Conservation (phyloP, 2,329 filamentous ascomycete species). For the Alternaria tenuissima region DNA sequence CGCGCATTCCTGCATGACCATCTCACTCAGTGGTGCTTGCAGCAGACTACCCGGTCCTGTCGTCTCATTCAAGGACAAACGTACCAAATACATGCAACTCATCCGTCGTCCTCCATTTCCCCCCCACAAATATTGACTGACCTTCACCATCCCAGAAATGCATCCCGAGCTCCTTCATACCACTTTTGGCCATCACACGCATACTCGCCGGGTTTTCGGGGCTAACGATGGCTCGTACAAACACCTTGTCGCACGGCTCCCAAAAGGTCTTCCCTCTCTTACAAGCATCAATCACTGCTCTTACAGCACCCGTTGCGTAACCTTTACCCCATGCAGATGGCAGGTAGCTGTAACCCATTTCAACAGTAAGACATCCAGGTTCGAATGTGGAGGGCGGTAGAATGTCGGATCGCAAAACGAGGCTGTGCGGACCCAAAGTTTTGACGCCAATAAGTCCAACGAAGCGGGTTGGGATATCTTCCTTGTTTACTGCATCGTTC, state of each 20-base stretch:
- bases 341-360: conserved; percentile 35
- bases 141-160: conserved; percentile 35
- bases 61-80: conserved; percentile 13
- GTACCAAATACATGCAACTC: conserved; percentile 38
- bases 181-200: conserved; percentile 44
- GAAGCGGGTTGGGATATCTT: conserved; percentile 15
- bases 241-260: conserved; percentile 37
- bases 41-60: background rate
- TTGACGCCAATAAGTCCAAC: conserved; percentile 37
- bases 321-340: conserved; percentile 34
- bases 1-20: background rate
- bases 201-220: conserved; percentile 38
- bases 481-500: background rate
- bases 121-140: conserved; percentile 28
- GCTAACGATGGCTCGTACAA: conserved; percentile 45
- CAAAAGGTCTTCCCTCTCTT: conserved; percentile 29
- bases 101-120: conserved; percentile 34
- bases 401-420: conserved; percentile 24
- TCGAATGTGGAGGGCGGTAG: conserved; percentile 14
- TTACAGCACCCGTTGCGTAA: conserved; percentile 32
- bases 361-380: conserved; percentile 29
- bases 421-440: conserved; percentile 21
- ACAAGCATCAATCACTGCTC: conserved; percentile 33
- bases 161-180: conserved; percentile 36
- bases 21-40: background rate